These are phyloP conservation scores for Aurantiochytrium sp. DNA, from an alignment of 108 stramenopile genomes.

Conservation along the genomic window DNA sequence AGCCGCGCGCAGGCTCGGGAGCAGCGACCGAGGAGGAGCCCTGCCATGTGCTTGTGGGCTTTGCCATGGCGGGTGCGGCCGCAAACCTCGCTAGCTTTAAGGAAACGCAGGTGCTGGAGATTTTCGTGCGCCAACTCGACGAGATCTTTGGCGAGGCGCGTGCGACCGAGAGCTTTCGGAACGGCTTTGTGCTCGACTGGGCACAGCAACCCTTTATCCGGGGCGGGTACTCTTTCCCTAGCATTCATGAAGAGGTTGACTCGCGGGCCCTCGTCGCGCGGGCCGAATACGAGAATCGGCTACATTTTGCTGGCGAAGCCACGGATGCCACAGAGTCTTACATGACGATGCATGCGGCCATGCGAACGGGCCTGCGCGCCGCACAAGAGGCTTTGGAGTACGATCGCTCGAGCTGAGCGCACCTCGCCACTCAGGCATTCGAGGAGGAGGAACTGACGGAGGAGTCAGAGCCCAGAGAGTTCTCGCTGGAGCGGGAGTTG, in stretches of 20 bases:
- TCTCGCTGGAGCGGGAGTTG: too few relatives aligned
- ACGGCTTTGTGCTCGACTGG: slow-evolving; percentile 13
- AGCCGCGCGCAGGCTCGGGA: not conserved
- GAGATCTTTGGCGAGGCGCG: not conserved
- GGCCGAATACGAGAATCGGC: not conserved
- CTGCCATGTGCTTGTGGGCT: not conserved
- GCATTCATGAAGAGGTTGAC: not conserved
- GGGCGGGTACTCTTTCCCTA: not conserved
- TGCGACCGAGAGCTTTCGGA: not conserved
- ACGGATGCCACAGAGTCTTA: not conserved
- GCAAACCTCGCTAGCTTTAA: not conserved
- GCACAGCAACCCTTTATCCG: not conserved
- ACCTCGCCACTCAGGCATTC: too few relatives aligned
- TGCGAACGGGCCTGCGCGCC: not conserved
- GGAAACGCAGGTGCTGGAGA: not conserved
- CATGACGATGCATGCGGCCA: slow-evolving; percentile 25
- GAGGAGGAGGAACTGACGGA: too few relatives aligned
- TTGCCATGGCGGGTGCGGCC: not conserved
- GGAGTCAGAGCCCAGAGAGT: too few relatives aligned
- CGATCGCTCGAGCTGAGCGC: too few relatives aligned
- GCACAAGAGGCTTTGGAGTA: not conserved
- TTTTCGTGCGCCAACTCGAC: slow-evolving; percentile 12
- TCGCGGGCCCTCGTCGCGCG: not conserved
- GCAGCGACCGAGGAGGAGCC: not conserved
- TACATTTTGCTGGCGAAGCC: not conserved